A percentile compares a stretch with the other conserved stretches of the same genome.
Conservation (phyloP, 2,329 filamentous ascomycete species). For the Septoria linicola region DNA sequence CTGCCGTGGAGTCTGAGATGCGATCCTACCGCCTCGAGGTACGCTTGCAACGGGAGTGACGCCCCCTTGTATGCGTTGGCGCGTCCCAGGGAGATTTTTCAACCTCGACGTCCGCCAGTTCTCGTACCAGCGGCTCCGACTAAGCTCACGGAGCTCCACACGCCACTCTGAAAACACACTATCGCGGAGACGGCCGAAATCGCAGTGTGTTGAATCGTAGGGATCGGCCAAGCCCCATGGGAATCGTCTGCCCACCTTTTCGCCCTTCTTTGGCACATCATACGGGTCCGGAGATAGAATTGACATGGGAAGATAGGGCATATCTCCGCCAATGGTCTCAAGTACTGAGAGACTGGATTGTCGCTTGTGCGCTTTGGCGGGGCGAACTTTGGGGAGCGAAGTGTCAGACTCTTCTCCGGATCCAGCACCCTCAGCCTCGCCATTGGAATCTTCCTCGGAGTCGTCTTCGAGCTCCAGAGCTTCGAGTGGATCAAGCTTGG, state of each 20-base stretch:
- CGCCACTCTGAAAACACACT: conserved; percentile 94
- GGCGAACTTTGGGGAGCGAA: conserved; percentile 21
- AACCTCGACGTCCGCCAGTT: conserved; percentile 73
- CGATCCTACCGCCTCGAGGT: conserved; percentile 34
- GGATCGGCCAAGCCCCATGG: conserved; percentile 97
- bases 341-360: conserved; percentile 27
- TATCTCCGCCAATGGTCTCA: conserved; percentile 41
- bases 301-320: conserved; percentile 79
- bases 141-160: conserved; percentile 82
- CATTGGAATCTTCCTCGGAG: conserved; percentile 52
- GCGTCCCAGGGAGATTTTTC: conserved; percentile 35
- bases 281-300: conserved; percentile 93
- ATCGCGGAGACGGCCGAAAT: conserved; percentile 87
- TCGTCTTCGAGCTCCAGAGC: conserved; percentile 78
- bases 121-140: conserved; percentile 91
- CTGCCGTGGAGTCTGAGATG: conserved; percentile 18
- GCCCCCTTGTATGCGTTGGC: conserved; percentile 35
- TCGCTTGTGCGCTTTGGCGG: conserved; percentile 29
- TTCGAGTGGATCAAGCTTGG: conserved; percentile 84
- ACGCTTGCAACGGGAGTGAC: conserved; percentile 39
- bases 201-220: conserved; percentile 86
- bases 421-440: conserved; percentile 52
- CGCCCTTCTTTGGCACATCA: conserved; percentile 56
- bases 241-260: conserved; percentile 78
- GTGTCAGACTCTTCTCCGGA: conserved; percentile 35